Evolutionary conservation across 2,329 filamentous ascomycete genomes (phyloP).

Genomic region (Fusarium nanum): DNA sequence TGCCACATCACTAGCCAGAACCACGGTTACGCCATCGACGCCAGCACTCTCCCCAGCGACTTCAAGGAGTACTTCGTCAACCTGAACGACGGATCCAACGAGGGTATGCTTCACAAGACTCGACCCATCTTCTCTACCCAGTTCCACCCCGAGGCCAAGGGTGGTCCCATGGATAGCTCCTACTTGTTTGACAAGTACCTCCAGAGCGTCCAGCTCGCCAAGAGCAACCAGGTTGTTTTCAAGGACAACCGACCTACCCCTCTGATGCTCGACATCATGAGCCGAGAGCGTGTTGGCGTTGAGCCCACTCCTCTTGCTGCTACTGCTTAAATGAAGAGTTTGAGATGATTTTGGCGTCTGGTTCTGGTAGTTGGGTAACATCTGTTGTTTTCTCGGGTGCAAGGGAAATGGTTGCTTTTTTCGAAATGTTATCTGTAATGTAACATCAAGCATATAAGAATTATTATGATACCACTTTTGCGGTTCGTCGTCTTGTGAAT

Average conservation of each 20-base stretch:
- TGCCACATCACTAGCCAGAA: conserved; percentile 99
- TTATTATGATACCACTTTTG: neutral
- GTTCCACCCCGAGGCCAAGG: conserved; percentile 99
- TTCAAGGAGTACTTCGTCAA: conserved; percentile 99
- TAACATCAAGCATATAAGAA: conserved; percentile 1
- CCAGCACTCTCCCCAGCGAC: conserved; percentile 80
- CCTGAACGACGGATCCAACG: conserved; percentile 96
- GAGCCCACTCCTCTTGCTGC: conserved; percentile 70
- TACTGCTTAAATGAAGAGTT: conserved; percentile 52
- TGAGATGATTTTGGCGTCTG: conserved; percentile 35
- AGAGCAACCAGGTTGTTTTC: conserved; percentile 80
- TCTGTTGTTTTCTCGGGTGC: conserved; percentile 21
- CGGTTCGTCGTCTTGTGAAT: neutral
- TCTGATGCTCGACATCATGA: conserved; percentile 88
- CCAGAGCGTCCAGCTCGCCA: conserved; percentile 89
- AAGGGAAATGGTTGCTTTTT: conserved; percentile 20
- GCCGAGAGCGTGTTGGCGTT: conserved; percentile 95
- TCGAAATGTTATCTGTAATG: conserved; percentile 10
- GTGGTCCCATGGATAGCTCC: conserved; percentile 92
- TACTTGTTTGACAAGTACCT: conserved; percentile 98
- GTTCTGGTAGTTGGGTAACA: conserved; percentile 29
- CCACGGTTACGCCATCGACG: conserved; percentile 96
- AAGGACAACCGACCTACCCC: conserved; percentile 90
- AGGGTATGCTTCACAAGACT: conserved; percentile 95
- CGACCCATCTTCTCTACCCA: conserved; percentile 98